Evolutionary conservation across 495 filamentous ascomycete species (phyloP).

Genomic region (Cudoniella acicularis): DNA sequence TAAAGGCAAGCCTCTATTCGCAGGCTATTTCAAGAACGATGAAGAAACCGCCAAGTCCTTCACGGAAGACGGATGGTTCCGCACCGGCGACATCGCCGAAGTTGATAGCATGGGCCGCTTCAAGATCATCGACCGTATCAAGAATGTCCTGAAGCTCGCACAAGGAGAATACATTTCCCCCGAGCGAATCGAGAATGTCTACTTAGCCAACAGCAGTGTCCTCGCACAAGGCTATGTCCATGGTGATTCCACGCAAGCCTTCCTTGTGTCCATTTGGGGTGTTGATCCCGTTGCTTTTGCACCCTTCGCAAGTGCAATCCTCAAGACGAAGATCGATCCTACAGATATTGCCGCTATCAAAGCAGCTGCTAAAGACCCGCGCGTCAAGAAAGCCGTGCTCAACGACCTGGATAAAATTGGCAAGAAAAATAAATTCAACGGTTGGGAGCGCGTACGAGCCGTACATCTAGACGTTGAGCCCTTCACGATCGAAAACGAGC

Average conservation of each 20-base stretch:
- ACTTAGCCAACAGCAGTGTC: constrained; percentile 72
- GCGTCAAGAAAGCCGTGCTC: constrained; percentile 69
- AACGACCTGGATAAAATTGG: constrained; percentile 78
- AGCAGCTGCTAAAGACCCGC: constrained; percentile 58
- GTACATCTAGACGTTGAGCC: constrained; percentile 77
- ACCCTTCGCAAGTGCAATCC: constrained; percentile 67
- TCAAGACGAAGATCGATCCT: constrained; percentile 59
- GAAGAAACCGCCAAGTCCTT: constrained; percentile 82
- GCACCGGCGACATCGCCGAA: constrained; percentile 84
- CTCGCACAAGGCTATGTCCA: constrained; percentile 84
- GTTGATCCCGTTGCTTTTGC: constrained; percentile 80
- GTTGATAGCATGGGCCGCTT: constrained; percentile 85
- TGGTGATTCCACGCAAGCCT: constrained; percentile 80
- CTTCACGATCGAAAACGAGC: constrained; percentile 90
- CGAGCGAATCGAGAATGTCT: constrained; percentile 93
- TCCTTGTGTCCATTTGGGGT: constrained; percentile 83
- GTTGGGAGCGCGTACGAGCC: constrained; percentile 79
- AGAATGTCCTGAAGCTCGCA: constrained; percentile 96
- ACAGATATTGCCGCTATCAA: constrained; percentile 65
- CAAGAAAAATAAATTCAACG: constrained; percentile 82
- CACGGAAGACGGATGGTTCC: constrained; percentile 92
- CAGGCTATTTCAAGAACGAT: constrained; percentile 82
- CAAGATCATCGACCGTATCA: constrained; percentile 90
- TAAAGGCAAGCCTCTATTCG: constrained; percentile 73
- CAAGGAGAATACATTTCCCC: constrained; percentile 98